These are phyloP conservation scores for Ceratocystis ficicola DNA, from an alignment of 2,329 filamentous ascomycete species.

Conservation along the genomic window DNA sequence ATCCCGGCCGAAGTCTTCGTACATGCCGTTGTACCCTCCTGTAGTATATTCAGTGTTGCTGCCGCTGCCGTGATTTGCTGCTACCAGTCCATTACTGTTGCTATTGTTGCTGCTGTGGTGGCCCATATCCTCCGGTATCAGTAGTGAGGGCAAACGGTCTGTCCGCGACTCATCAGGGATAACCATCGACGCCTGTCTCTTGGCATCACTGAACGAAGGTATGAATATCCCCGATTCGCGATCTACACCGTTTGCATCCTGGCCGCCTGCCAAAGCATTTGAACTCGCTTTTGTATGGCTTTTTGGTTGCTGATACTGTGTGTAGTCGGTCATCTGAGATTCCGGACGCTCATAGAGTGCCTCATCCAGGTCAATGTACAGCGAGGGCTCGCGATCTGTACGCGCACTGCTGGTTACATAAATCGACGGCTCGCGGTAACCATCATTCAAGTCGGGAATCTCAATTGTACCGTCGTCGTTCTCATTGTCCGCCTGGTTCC, in stretches of 20 bases:
- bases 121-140: conserved; percentile 21
- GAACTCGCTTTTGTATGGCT: conserved; percentile 14
- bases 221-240: conserved; percentile 20
- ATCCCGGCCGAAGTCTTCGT: conserved; percentile 14
- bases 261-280: background rate
- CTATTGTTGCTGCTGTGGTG: conserved; percentile 5
- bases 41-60: background rate
- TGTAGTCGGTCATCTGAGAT: conserved; percentile 18
- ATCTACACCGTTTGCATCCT: conserved; percentile 4
- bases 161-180: conserved; percentile 21
- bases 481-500: conserved; percentile 14
- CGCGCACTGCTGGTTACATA: conserved; percentile 19
- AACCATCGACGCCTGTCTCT: conserved; percentile 19
- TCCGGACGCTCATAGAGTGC: conserved; percentile 17
- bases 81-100: background rate
- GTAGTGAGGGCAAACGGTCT: conserved; percentile 18
- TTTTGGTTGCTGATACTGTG: conserved; percentile 5
- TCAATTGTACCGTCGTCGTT: conserved; percentile 22
- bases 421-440: conserved; percentile 21
- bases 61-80: background rate
- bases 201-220: conserved; percentile 17
- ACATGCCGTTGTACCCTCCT: conserved; percentile 20
- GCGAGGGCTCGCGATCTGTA: conserved; percentile 18
- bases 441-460: conserved; percentile 19
- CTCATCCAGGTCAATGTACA: conserved; percentile 21